These are phyloP conservation scores for Arctium minus DNA, from an alignment of 129 eudicot genomes.

Conservation along the genomic window DNA sequence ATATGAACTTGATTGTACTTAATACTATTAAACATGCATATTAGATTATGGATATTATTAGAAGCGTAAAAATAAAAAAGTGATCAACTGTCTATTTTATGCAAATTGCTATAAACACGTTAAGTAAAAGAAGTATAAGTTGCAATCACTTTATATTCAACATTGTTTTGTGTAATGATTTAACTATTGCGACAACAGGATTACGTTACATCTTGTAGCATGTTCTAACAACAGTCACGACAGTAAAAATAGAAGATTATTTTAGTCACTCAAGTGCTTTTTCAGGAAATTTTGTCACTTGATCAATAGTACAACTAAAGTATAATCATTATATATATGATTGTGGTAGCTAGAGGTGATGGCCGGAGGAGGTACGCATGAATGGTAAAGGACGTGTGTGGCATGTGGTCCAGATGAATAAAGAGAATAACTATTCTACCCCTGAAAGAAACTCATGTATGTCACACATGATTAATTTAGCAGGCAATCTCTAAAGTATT, in stretches of 20 bases:
- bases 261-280: neutral
- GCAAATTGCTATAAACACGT: neutral
- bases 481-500: slow-evolving; percentile 11
- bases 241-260: neutral
- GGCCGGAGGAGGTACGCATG: neutral
- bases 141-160: neutral
- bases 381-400: neutral
- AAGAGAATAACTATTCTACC: neutral
- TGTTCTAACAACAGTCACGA: neutral
- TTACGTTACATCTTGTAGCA: neutral
- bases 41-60: neutral
- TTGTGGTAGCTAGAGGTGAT: neutral
- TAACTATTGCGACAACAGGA: neutral
- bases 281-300: neutral
- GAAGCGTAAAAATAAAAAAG: neutral
- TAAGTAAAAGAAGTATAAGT: neutral
- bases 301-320: neutral
- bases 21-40: neutral
- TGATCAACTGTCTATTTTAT: neutral
- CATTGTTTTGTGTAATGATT: neutral
- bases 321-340: neutral
- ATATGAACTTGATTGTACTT: neutral
- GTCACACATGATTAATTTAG: neutral
- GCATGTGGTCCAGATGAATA: neutral
- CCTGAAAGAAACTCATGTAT: neutral